Evolutionary conservation across 768 basidiomycete genomes (phyloP), one percentile per base, ranked within the genome.

Genomic region (Calocera viscosa): DNA sequence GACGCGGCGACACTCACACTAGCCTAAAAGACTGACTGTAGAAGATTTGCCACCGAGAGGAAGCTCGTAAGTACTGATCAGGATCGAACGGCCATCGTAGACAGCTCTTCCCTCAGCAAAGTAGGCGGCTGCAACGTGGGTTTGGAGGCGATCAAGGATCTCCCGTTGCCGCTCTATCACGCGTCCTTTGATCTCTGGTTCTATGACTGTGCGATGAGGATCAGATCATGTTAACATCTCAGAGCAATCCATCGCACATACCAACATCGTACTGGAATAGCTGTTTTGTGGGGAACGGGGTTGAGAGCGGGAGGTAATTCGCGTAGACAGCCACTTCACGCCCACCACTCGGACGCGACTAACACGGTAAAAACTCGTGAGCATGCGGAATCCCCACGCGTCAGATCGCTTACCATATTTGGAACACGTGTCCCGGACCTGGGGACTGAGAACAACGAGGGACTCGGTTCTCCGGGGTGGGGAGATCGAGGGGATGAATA

Each of bases 231-330:
- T 10, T 10, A 19, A 32, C n/a, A n/a, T n/a, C n/a, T n/a, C n/a
- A n/a, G n/a, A n/a, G n/a, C n/a, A n/a, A n/a, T n/a, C n/a, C n/a
- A n/a, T n/a, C n/a, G n/a, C n/a, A 60, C 53, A 5, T 32, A 22
- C 53, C 53, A 19, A 60, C 53, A 60, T 60, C 53, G 22, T 60
- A 60, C 30, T 60, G 53, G 30, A 28, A 60, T 19, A 60, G 14
- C 10, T 26, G 53, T 10, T 32, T 26, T 26, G 24, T 60, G 10
- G 30, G 26, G 53, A 32, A 28, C 11, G 53, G 30, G 30, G 26
- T 32, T 5, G 53, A 60, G 26, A 60, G 26, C 8, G 53, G 30
- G 30, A 60, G 53, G 30, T 60, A 60, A 26, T 60, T 60, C 5
- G 53, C 30, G 10, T 28, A 26, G 2, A 60, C 53, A 19, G 10